A percentile compares a stretch with the other conserved stretches of the same genome.
Conservation (phyloP, 2,329 filamentous ascomycete species). For the Diaporthe caulivora region DNA sequence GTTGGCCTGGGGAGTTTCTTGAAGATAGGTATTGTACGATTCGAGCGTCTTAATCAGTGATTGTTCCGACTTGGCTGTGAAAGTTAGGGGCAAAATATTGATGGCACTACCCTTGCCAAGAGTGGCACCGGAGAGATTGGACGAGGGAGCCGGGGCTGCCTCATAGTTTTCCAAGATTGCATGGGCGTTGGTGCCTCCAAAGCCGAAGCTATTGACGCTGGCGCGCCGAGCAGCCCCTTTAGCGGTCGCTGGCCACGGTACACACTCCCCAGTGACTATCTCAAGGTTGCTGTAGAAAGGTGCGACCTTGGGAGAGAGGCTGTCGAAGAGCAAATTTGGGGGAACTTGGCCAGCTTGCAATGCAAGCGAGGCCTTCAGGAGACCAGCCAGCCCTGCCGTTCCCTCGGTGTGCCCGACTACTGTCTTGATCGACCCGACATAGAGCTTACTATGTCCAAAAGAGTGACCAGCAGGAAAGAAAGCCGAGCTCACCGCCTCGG, state of each 20-base stretch:
- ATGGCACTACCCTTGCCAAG: background rate
- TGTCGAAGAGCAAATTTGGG: constrained; percentile 52
- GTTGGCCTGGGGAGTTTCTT: too few relatives aligned
- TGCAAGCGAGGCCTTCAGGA: constrained; percentile 52
- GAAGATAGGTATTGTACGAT: too few relatives aligned
- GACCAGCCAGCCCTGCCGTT: constrained; percentile 61
- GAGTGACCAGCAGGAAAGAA: too few relatives aligned
- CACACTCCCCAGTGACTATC: constrained; percentile 37
- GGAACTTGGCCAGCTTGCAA: constrained; percentile 51
- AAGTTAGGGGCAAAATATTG: background rate
- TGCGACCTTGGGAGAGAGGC: constrained; percentile 49
- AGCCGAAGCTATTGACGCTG: constrained; percentile 50
- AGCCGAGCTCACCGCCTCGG: constrained; percentile 48
- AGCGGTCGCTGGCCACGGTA: constrained; percentile 42
- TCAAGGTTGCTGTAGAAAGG: constrained; percentile 46
- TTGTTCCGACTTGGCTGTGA: too few relatives aligned
- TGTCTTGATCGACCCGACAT: constrained; percentile 50
- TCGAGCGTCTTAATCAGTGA: too few relatives aligned
- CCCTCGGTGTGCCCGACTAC: constrained; percentile 61
- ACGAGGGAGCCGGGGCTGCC: background rate
- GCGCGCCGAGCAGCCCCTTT: constrained; percentile 45
- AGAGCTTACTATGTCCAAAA: too few relatives aligned
- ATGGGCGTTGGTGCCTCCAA: constrained; percentile 33
- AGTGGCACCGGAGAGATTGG: background rate
- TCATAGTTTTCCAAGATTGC: constrained; percentile 27